These are phyloP conservation scores for Phanerochaete sordida DNA, from an alignment of 768 basidiomycete genomes.

Conservation along the genomic window DNA sequence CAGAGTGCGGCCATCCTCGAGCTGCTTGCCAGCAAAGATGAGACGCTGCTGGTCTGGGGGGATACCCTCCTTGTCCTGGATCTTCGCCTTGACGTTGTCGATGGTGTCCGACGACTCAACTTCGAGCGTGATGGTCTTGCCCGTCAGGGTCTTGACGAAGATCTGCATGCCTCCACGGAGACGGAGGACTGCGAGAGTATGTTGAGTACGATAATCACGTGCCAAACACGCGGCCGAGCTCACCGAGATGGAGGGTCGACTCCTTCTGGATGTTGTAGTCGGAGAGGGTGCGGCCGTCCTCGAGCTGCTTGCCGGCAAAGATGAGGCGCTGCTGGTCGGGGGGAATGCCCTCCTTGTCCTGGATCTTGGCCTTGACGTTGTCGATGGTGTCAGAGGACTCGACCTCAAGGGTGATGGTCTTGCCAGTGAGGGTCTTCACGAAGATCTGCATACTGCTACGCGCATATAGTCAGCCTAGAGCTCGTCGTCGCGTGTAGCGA, in stretches of 20 bases:
- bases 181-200: constrained; percentile 40
- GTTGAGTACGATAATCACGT: neutral
- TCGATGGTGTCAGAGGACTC: constrained; percentile 21
- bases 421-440: constrained; percentile 43
- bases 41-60: constrained; percentile 90
- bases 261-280: constrained; percentile 21
- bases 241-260: constrained; percentile 32
- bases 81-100: constrained; percentile 78
- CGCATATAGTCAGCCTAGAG: neutral
- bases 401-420: constrained; percentile 25
- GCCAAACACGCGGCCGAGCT: constrained; percentile 14
- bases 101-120: constrained; percentile 78
- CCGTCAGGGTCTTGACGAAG: constrained; percentile 85
- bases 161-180: constrained; percentile 65
- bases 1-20: constrained; percentile 89
- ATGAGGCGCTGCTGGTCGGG: constrained; percentile 21
- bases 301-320: constrained; percentile 21
- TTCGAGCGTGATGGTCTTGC: constrained; percentile 86
- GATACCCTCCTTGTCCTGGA: constrained; percentile 83
- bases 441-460: constrained; percentile 35
- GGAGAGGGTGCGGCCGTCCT: constrained; percentile 19
- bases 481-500: neutral
- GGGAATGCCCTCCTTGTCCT: constrained; percentile 43
- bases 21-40: constrained; percentile 95
- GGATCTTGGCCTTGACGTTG: constrained; percentile 36